Conservation (phyloP, 345 rosid species). For the Gossypium turneri region DNA sequence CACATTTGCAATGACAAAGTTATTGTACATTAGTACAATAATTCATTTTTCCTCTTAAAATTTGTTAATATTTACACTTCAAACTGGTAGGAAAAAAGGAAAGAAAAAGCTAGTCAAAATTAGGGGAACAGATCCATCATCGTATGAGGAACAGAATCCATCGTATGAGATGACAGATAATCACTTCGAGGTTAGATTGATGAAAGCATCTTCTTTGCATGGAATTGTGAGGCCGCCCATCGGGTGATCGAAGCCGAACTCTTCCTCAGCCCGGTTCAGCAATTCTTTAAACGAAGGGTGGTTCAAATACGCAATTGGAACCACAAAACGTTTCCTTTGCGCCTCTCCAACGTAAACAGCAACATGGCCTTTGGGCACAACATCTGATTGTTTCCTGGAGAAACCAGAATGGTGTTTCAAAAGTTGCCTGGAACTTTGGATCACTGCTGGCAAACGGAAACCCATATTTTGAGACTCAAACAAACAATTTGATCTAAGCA, state of each 20-base stretch:
- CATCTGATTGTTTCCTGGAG: not conserved
- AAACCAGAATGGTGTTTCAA: conserved; percentile 8
- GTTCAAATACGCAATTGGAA: conserved; percentile 33
- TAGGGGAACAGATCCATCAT: not conserved
- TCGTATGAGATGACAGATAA: too few species aligned
- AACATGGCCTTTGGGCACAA: conserved; percentile 12
- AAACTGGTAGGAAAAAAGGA: not conserved
- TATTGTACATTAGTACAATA: not conserved
- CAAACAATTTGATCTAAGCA: too few species aligned
- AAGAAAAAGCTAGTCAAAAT: not conserved
- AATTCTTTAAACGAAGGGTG: conserved; percentile 38
- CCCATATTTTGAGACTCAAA: conserved; percentile 6
- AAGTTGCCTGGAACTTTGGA: conserved; percentile 9
- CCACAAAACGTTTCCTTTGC: conserved; percentile 26
- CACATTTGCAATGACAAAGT: too few species aligned
- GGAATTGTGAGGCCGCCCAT: conserved; percentile 39
- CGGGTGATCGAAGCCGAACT: conserved; percentile 43
- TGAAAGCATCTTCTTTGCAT: conserved; percentile 31
- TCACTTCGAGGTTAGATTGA: conserved; percentile 2
- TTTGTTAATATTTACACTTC: not conserved
- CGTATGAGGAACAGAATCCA: too few species aligned
- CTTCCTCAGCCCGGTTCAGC: conserved; percentile 31
- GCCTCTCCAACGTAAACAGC: conserved; percentile 32
- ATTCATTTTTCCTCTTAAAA: not conserved
- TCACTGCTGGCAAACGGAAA: conserved; percentile 3